Evolutionary conservation across 768 basidiomycete species (phyloP).

Genomic region (Naganishia randhawae): DNA sequence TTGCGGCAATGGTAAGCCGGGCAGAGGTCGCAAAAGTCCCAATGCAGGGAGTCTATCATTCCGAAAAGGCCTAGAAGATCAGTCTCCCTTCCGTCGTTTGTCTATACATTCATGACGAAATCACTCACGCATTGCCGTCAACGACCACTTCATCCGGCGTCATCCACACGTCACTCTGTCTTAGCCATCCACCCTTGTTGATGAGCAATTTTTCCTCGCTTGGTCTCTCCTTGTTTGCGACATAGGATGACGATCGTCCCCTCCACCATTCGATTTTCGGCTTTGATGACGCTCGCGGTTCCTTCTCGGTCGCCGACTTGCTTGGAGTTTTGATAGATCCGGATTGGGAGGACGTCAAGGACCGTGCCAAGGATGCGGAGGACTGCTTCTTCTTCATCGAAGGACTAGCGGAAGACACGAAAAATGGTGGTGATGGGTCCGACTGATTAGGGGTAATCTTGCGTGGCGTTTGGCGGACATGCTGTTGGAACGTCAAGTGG

Average conservation of each 20-base stretch:
- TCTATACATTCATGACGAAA: not conserved
- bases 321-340: slow-evolving; percentile 16
- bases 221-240: not conserved
- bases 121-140: not conserved
- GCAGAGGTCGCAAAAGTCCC: not conserved
- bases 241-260: not conserved
- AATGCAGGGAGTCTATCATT: not conserved
- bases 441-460: not conserved
- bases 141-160: not conserved
- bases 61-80: not conserved
- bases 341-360: slow-evolving; percentile 2
- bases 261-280: slow-evolving; percentile 20
- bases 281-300: not conserved
- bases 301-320: slow-evolving; percentile 1
- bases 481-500: slow-evolving; percentile 13
- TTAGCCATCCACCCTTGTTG: not conserved
- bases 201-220: not conserved
- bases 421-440: not conserved
- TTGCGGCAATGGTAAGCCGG: not conserved
- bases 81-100: not conserved
- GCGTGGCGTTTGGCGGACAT: slow-evolving; percentile 1
- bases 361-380: not conserved
- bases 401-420: not conserved
- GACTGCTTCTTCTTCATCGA: slow-evolving; percentile 22
- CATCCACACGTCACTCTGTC: slow-evolving; percentile 21